phyloP scores from a whole-genome alignment of 345 rosid species.

The Eucalyptus marginata region DNA sequence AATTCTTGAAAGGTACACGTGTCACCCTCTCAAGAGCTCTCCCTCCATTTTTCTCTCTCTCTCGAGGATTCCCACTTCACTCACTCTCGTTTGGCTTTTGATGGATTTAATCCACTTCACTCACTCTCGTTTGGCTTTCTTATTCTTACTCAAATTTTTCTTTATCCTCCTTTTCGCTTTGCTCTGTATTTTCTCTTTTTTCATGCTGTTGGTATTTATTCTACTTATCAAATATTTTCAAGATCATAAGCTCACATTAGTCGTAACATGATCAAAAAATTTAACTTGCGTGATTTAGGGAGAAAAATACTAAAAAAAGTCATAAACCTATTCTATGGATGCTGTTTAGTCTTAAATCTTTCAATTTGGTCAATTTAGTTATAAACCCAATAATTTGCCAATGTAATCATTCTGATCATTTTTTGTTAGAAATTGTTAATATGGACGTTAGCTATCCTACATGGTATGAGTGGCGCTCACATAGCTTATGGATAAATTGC shows the following conservation, averaged over 20 bases:
- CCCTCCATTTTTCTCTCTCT: not conserved
- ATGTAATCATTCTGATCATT: fast-evolving
- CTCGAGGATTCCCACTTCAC: not conserved
- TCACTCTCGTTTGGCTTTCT: not conserved
- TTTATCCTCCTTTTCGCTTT: not conserved
- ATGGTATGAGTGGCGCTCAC: fast-evolving
- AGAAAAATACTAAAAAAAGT: not conserved
- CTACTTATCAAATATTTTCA: not conserved
- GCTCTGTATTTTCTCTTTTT: not conserved
- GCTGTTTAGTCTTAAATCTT: fast-evolving
- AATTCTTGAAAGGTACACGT: not conserved
- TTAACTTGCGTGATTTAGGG: not conserved
- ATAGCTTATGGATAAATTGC: not conserved
- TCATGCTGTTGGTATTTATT: not conserved
- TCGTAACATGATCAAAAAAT: not conserved
- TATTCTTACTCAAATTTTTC: not conserved
- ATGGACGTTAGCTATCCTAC: fast-evolving
- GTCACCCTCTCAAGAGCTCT: not conserved
- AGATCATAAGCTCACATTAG: not conserved
- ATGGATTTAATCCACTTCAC: too few species aligned
- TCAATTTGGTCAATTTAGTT: fast-evolving
- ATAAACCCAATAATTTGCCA: not conserved
- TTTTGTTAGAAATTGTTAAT: fast-evolving
- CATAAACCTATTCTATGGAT: fast-evolving
- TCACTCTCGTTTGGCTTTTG: not conserved